Base-by-base conservation (phyloP, 805 yeast species). In the Metschnikowia santaceciliae region DNA sequence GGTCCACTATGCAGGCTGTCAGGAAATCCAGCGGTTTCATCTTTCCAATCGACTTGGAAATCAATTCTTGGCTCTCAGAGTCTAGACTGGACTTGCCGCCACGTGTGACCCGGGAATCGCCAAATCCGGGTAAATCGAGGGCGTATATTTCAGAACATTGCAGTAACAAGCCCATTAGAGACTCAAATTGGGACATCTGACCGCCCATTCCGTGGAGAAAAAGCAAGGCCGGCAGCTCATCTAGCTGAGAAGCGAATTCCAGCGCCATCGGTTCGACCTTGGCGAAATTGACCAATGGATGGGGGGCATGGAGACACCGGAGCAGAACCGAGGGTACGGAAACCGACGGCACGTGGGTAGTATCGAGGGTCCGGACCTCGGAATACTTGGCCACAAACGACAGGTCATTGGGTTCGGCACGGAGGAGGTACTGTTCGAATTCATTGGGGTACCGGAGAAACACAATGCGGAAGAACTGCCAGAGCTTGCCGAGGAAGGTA, bases 161-260 rank as follows among this genome's bases (percentile, higher is more conserved):
- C 33, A 85, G 70, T 56, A 88, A 79, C 47, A 81, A 72, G 26
- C 82, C 83, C 63, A 88, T 68, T 36, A 88, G 69, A 1, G 85
- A 83, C 60, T 88, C 94, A 64, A 91, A 91, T 64, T 90, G 97
- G 20, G 89, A 81, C 63, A 88, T 72, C 59, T 84, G 92, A 2
- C 98, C 98, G 1, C 97, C 98, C 19, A 92, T 67, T 0, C 98
- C 98, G 70, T 90, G 97, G 17, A 91, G 62, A 50, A 90, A 80
- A 2, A 89, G 67, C 5, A 86, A 66, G 2, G 83, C 70, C 0
- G 95, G 95, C 38, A 82, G 62, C 13, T 71, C 71, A 22, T 74
- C 65, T 36, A 81, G 66, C 50, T 76, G 75, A 10, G 59, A 55
- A 47, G 63, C 59, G 46, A 70, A 52, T 30, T 61, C 67, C n/a